These are phyloP conservation scores for Cutaneotrichosporon curvatum DNA, from an alignment of 1,284 basidiomycete genomes.

Conservation along the genomic window DNA sequence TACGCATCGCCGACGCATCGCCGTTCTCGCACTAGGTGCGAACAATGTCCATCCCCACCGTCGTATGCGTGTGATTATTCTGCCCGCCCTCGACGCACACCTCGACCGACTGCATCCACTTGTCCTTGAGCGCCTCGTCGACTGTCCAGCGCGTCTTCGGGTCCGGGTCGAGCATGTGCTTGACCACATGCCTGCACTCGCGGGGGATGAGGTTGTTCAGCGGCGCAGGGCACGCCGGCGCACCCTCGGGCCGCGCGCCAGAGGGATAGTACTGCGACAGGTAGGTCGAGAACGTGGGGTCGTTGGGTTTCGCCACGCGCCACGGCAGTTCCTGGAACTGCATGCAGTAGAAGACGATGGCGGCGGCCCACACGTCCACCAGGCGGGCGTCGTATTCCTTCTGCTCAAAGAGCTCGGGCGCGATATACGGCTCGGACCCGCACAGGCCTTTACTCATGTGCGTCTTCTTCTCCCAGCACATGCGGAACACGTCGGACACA, in stretches of 20 bases:
- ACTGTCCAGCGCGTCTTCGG: slow-evolving; percentile 71
- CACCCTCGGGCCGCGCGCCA: slow-evolving; percentile 14
- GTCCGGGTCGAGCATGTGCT: slow-evolving; percentile 94
- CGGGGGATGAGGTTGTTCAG: slow-evolving; percentile 82
- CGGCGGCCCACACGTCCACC: slow-evolving; percentile 96
- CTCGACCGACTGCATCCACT: slow-evolving; percentile 74
- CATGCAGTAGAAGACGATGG: slow-evolving; percentile 96
- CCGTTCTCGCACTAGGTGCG: slow-evolving; percentile 4
- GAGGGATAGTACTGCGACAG: slow-evolving; percentile 55
- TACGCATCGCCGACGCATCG: too few species aligned
- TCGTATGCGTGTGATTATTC: slow-evolving; percentile 36
- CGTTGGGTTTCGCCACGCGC: slow-evolving; percentile 82
- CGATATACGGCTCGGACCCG: slow-evolving; percentile 97
- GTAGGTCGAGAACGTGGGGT: slow-evolving; percentile 78
- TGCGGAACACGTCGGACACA: slow-evolving; percentile 93
- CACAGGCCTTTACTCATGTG: slow-evolving; percentile 96
- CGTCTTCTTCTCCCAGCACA: slow-evolving; percentile 96
- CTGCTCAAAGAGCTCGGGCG: slow-evolving; percentile 90
- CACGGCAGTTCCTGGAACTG: slow-evolving; percentile 95
- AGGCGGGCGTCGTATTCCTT: slow-evolving; percentile 97
- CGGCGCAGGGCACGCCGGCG: slow-evolving; percentile 34
- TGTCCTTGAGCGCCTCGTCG: slow-evolving; percentile 74
- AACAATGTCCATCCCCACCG: slow-evolving; percentile 36
- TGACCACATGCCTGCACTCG: slow-evolving; percentile 73
- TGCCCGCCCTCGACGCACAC: slow-evolving; percentile 42